Base-by-base conservation (phyloP, 176 grass and related monocot genomes). In the Dendrocalamus sinicus region DNA sequence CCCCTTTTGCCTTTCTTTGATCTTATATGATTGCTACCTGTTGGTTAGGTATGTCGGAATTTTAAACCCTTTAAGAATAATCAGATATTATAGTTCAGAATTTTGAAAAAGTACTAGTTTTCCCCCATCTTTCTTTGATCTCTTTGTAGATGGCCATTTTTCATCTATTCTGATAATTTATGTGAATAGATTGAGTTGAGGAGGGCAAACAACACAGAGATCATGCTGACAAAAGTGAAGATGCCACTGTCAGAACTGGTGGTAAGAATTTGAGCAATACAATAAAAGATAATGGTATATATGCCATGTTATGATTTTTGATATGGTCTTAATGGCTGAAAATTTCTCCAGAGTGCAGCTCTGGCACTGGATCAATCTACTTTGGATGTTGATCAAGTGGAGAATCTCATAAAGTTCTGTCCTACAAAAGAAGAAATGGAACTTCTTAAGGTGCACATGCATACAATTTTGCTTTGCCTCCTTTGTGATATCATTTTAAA, bases 391-490 rank as follows among this genome's bases (percentile, higher is more conserved):
- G 96, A 99, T 86, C 96, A 99, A 96, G 90, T 99, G 32, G 96
- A 99, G 73, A 96, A 99, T 78, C 93, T 99, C 20, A 99, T 99
- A 76, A 96, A 99, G 83, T 96, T 99, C 50, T 99, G 96, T 76
- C 96, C 93, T 55, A 96, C 96, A 0, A 99, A 99, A 91, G 96
- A 99, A 89, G 96, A 99, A 90, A 99, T 99, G 96, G 96, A 96
- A 84, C 88, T 96, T 85, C 93, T 99, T 46, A 92, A 99, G 93
- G 96, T 99, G 77, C 37, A 79, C 67, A 85, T 81, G 67, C 84
- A 32, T 66, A 75, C 32, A 84, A 40, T 76, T 70, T 55, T 90
- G 82, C 37, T 83, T 85, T 73, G 69, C 57, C 28, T 32, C 45
- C 52, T 71, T 76, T 53, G 23, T 87, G 41, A 79, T 70, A 52